These are phyloP conservation scores for Sclerotinia trifoliorum DNA, from an alignment of 2,329 filamentous ascomycete genomes.

Conservation along the genomic window DNA sequence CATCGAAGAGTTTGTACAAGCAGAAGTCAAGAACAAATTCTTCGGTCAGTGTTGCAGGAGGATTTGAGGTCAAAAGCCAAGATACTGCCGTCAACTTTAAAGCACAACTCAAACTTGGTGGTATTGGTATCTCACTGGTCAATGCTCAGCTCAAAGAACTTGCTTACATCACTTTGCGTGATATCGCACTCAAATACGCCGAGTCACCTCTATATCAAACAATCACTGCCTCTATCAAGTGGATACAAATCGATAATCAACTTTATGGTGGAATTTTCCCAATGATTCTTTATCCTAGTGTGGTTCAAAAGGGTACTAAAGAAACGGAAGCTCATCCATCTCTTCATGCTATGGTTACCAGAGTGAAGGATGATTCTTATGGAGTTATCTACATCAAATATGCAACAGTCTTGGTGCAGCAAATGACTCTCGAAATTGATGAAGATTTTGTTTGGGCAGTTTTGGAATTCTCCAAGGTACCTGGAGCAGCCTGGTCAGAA, in stretches of 20 bases:
- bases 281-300: constrained; percentile 93
- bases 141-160: constrained; percentile 90
- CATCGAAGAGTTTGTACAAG: constrained; percentile 86
- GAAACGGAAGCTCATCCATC: constrained; percentile 97
- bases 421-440: constrained; percentile 97
- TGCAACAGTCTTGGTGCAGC: constrained; percentile 86
- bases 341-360: constrained; percentile 84
- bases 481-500: constrained; percentile 83
- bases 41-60: constrained; percentile 55
- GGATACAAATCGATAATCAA: constrained; percentile 99
- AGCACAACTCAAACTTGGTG: constrained; percentile 82
- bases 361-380: constrained; percentile 97
- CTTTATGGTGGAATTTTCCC: constrained; percentile 98
- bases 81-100: constrained; percentile 87
- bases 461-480: constrained; percentile 90
- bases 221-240: constrained; percentile 85
- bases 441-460: constrained; percentile 98
- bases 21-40: constrained; percentile 54
- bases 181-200: constrained; percentile 85
- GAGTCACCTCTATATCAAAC: constrained; percentile 96
- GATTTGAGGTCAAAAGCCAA: constrained; percentile 91
- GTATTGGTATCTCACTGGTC: constrained; percentile 89
- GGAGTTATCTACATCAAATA: constrained; percentile 99
- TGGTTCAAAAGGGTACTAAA: constrained; percentile 90
- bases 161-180: constrained; percentile 88